Percentiles rank a stretch among this genome's conserved stretches.
Evolutionary conservation across 2,329 filamentous ascomycete species (phyloP).

Genomic region (Cryphonectria carpinicola): DNA sequence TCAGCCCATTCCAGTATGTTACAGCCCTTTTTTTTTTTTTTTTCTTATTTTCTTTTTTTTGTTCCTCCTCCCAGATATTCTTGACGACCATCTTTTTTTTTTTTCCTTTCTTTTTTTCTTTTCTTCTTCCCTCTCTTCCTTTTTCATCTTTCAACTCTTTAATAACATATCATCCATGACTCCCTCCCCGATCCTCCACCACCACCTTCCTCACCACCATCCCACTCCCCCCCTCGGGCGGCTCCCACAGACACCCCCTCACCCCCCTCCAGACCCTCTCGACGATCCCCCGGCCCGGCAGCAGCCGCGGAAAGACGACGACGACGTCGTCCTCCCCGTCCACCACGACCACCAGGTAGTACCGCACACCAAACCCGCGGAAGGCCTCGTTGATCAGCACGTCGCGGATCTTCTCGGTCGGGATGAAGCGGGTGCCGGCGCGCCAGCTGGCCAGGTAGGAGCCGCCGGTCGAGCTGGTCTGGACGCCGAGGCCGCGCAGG

Average conservation of each 20-base stretch:
- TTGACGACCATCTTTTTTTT: too few relatives aligned
- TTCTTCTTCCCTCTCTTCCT: not conserved
- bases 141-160: not conserved
- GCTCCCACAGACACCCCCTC: conserved; percentile 79
- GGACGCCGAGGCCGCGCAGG: conserved; percentile 85
- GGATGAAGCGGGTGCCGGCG: conserved; percentile 68
- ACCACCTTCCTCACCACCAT: conserved; percentile 29
- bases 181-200: conserved; percentile 36
- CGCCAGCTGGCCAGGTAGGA: conserved; percentile 60
- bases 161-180: not conserved
- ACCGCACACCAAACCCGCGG: conserved; percentile 84
- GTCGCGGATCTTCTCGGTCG: conserved; percentile 89
- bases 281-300: conserved; percentile 75
- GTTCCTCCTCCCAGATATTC: too few relatives aligned
- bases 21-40: too few relatives aligned
- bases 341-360: conserved; percentile 88
- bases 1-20: too few relatives aligned
- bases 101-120: too few relatives aligned
- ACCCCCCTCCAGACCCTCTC: conserved; percentile 91
- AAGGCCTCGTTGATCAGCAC: conserved; percentile 96
- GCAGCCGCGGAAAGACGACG: conserved; percentile 86
- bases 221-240: conserved; percentile 33
- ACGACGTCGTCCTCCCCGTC: conserved; percentile 86
- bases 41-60: too few relatives aligned
- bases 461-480: conserved; percentile 74